Conservation (phyloP, 2,329 filamentous ascomycete genomes). For the Penicillium sp. region DNA sequence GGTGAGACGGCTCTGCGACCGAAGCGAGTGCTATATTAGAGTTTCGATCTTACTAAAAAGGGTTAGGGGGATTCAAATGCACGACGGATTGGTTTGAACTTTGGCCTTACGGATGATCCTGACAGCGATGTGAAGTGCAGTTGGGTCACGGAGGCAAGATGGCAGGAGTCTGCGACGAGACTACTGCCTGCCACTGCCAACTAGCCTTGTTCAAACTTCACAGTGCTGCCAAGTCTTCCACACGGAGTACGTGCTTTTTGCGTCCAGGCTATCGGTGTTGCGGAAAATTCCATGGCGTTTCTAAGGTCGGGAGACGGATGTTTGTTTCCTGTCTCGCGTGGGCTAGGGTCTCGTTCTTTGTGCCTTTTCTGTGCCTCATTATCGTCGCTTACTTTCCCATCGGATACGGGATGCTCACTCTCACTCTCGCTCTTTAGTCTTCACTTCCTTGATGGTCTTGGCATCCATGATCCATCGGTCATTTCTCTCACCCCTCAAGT, state of each 20-base stretch:
- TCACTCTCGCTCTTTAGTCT: not conserved
- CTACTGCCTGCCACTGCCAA: not conserved
- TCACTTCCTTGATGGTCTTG: not conserved
- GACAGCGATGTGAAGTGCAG: no score
- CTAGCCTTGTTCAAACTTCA: not conserved
- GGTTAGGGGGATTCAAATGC: not conserved
- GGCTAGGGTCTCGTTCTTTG: not conserved
- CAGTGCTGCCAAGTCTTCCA: not conserved
- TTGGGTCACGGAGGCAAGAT: no score
- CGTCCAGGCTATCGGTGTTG: constrained; percentile 3
- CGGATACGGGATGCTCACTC: not conserved
- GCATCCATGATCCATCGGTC: not conserved
- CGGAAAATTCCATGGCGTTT: constrained; percentile 7
- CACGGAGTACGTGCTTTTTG: not conserved
- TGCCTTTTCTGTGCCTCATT: not conserved
- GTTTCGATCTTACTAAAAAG: not conserved
- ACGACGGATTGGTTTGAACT: not conserved
- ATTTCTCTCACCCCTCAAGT: not conserved
- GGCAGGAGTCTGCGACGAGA: not conserved
- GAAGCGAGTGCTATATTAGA: not conserved
- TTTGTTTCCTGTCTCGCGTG: not conserved
- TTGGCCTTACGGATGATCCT: not conserved
- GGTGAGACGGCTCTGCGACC: not conserved
- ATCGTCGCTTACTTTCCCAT: constrained; percentile 6
- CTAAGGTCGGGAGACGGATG: not conserved